A percentile compares a stretch with the other conserved stretches of the same genome.
phyloP scores from a whole-genome alignment of 441 rosid genomes.

The Populus tomentosa region DNA sequence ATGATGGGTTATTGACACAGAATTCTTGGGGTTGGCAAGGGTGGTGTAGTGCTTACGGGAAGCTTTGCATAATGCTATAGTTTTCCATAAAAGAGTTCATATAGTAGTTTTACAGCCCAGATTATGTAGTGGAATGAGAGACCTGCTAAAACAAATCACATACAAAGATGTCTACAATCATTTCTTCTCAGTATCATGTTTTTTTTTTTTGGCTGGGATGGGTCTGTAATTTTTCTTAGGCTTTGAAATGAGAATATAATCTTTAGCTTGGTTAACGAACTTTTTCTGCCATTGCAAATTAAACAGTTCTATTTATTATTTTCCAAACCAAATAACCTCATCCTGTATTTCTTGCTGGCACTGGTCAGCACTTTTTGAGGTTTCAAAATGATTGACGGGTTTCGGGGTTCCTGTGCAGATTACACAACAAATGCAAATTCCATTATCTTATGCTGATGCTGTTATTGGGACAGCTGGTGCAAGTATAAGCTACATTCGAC shows the following conservation, averaged over 20 bases:
- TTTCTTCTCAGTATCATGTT: not conserved
- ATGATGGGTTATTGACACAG: not conserved
- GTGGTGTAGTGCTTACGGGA: not conserved
- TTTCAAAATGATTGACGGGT: constrained; percentile 1
- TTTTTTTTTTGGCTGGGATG: not conserved
- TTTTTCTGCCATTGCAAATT: not conserved
- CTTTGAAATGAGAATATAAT: not conserved
- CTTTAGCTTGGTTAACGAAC: not conserved
- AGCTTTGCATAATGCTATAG: not conserved
- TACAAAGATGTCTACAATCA: not conserved
- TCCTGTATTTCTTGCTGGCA: not conserved
- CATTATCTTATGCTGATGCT: constrained; percentile 87
- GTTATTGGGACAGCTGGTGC: constrained; percentile 96
- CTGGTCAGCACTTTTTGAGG: not conserved
- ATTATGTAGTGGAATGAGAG: not conserved
- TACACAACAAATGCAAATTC: constrained; percentile 94
- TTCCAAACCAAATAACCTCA: not conserved
- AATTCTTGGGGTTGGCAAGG: not conserved
- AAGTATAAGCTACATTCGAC: constrained; percentile 88
- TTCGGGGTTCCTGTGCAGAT: constrained; percentile 34
- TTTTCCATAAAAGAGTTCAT: not conserved
- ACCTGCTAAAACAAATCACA: not conserved
- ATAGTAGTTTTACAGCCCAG: not conserved
- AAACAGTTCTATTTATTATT: not conserved
- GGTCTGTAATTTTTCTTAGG: not conserved